These are phyloP conservation scores for Mycena vitilis DNA, from an alignment of 768 basidiomycete genomes.

Conservation along the genomic window DNA sequence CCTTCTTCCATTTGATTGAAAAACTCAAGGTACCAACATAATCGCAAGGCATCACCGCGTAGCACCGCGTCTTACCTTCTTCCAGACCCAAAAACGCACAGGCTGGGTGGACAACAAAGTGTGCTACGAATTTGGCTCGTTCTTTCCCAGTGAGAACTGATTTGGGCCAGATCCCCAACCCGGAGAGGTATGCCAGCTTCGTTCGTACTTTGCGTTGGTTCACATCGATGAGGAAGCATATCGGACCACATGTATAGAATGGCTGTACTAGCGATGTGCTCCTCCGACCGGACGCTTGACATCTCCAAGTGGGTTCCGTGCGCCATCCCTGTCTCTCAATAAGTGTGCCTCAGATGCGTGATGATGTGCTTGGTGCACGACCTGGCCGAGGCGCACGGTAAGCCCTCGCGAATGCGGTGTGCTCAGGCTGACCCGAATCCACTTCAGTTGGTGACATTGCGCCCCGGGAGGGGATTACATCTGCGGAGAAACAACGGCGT, in stretches of 20 bases:
- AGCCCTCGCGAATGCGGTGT: neutral
- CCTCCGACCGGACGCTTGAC: slow-evolving; percentile 78
- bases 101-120: slow-evolving; percentile 93
- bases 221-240: slow-evolving; percentile 62
- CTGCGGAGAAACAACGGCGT: slow-evolving; percentile 80
- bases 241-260: slow-evolving; percentile 98
- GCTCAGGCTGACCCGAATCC: neutral
- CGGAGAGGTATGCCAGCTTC: slow-evolving; percentile 75
- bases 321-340: neutral
- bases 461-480: slow-evolving; percentile 87
- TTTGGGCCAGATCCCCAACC: slow-evolving; percentile 73
- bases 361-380: slow-evolving; percentile 96
- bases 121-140: slow-evolving; percentile 32
- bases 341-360: slow-evolving; percentile 65
- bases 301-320: slow-evolving; percentile 68
- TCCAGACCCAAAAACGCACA: slow-evolving; percentile 92
- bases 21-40: slow-evolving; percentile 75
- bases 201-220: neutral
- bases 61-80: neutral
- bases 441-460: slow-evolving; percentile 91
- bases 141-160: slow-evolving; percentile 7
- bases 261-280: slow-evolving; percentile 93
- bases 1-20: slow-evolving; percentile 92
- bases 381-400: slow-evolving; percentile 94
- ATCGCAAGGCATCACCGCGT: too few relatives aligned